phyloP scores from a whole-genome alignment of 768 basidiomycete species.

The Pholiota molesta region DNA sequence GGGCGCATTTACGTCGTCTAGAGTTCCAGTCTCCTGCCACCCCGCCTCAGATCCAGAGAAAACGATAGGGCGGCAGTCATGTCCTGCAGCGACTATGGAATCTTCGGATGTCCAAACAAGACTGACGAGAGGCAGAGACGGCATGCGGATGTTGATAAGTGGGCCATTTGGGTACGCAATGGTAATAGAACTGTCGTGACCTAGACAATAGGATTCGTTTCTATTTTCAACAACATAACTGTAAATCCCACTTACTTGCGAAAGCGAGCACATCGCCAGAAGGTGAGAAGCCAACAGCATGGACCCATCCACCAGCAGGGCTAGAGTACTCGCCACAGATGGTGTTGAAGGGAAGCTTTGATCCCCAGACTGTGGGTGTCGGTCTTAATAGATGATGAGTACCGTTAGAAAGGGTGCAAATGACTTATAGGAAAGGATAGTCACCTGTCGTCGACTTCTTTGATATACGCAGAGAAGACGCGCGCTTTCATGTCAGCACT shows the following conservation, averaged over 20 bases:
- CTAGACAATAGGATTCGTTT: conserved; percentile 40
- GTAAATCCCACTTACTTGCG: conserved; percentile 61
- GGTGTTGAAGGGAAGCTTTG: conserved; percentile 96
- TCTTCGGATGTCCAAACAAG: conserved; percentile 87
- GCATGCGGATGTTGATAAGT: conserved; percentile 69
- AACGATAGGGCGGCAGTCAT: conserved; percentile 95
- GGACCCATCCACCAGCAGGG: conserved; percentile 96
- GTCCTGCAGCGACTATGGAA: conserved; percentile 87
- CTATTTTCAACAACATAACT: neutral
- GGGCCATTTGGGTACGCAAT: conserved; percentile 90
- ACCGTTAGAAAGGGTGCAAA: conserved; percentile 10
- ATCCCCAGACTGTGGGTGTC: conserved; percentile 92
- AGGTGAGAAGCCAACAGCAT: conserved; percentile 93
- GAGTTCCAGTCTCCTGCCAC: conserved; percentile 79
- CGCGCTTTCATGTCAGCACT: conserved; percentile 97
- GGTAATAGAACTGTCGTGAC: conserved; percentile 93
- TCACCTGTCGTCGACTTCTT: conserved; percentile 93
- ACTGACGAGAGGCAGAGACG: conserved; percentile 81
- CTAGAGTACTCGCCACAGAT: conserved; percentile 93
- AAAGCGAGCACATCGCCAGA: conserved; percentile 95
- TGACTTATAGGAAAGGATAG: conserved; percentile 18
- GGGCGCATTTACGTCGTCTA: conserved; percentile 75
- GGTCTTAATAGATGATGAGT: conserved; percentile 55
- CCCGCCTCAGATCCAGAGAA: conserved; percentile 76
- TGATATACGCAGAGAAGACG: conserved; percentile 98